Conservation (phyloP, 441 rosid genomes). For the Cnidoscolus chayamansa region DNA sequence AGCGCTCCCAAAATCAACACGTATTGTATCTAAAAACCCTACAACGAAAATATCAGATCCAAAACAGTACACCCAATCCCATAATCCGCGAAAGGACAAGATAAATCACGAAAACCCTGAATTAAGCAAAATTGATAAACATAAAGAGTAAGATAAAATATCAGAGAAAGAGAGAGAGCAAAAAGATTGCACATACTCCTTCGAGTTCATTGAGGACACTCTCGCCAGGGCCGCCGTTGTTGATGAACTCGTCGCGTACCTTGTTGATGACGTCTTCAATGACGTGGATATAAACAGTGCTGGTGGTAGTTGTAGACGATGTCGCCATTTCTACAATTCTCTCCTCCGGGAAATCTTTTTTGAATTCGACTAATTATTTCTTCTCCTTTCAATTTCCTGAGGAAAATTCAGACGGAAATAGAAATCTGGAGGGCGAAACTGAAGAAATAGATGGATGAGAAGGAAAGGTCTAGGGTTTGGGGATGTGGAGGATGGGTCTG, state of each 20-base stretch:
- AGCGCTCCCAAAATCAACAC: constrained; percentile 13
- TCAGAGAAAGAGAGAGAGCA: background rate
- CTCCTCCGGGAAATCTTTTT: background rate
- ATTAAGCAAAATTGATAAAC: constrained; percentile 8
- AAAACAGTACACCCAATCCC: background rate
- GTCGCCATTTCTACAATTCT: constrained; percentile 45
- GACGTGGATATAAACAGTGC: constrained; percentile 72
- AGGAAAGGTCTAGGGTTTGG: constrained; percentile 22
- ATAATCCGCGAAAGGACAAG: background rate
- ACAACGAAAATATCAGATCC: constrained; percentile 31
- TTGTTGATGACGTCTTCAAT: constrained; percentile 90
- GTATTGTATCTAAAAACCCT: constrained; percentile 34
- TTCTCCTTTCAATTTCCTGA: background rate
- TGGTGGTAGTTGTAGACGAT: constrained; percentile 49
- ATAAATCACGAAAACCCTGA: constrained; percentile 7
- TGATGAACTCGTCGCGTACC: constrained; percentile 85
- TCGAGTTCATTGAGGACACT: constrained; percentile 83
- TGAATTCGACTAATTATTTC: constrained; percentile 8
- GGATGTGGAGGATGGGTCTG: constrained; percentile 25
- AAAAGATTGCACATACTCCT: constrained; percentile 51
- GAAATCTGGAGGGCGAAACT: background rate
- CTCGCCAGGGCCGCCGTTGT: constrained; percentile 85
- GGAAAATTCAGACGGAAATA: constrained; percentile 14
- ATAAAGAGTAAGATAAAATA: background rate
- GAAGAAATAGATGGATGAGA: background rate